Evolutionary conservation across 2,329 filamentous ascomycete species (phyloP), one percentile per base, ranked within the genome.

Genomic region (Sclerotiophoma versabilis): DNA sequence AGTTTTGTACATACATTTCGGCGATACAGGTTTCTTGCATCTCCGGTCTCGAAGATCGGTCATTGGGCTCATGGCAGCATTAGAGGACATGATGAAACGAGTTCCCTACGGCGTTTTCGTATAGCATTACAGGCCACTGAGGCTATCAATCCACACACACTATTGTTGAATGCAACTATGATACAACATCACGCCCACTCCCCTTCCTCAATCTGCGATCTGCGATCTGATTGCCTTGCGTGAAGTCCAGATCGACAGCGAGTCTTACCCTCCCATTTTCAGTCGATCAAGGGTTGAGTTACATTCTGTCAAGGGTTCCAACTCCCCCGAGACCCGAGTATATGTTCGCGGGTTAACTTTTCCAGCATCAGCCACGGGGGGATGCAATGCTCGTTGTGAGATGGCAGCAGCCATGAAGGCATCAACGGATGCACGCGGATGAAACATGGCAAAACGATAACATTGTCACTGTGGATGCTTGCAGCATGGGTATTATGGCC

Each of bases 1-100:
- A 52, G 50, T 54, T 55, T 53, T 59, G 57, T 57, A 50, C 37
- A 53, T 49, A 48, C 42, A 47, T 45, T 47, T 48, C 11, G 19
- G 47, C 22, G 45, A 49, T 38, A 38, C 33, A 49, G 33, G 39
- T 27, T 49, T 49, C 22, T 32, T 49, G 51, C 45, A 54, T 54
- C 29, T 38, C 17, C 29, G 20, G 45, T 41, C 51, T 32, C 30
- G 29, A 29, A 1, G 46, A 32, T 34, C 33, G 45, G 51, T n/a
- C 23, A 23, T 19, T 41, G 51, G 45, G 39, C 51, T 34, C 20
- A 49, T 23, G 45, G 34, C 17, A 49, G 45, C 51, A 49, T 54
- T 29, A 22, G 41, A 38, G 41, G 23, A 45, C 39, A 54, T 46
- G 51, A 54, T 22, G 51, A 34, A 36, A 54, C 51, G 51, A 49